Conservation (phyloP, 108 stramenopile genomes). For the Cafeteria roenbergensis region DNA sequence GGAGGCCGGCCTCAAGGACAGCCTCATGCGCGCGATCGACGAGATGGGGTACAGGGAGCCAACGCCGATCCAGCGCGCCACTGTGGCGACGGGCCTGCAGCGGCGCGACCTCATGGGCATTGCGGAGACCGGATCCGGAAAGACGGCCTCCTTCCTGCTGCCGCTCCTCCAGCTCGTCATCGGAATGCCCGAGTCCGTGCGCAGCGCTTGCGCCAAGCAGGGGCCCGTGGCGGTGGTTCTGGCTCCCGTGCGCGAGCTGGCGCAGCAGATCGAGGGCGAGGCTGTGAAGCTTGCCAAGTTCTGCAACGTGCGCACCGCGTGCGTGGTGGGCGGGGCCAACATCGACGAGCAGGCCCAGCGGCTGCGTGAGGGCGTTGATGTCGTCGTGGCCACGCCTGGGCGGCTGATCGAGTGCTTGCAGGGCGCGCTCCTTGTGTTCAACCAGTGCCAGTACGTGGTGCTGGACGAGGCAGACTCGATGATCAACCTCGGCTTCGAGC, state of each 20-base stretch:
- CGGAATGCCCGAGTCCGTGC: slow-evolving; percentile 41
- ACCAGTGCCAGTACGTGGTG: slow-evolving; percentile 85
- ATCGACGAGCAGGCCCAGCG: slow-evolving; percentile 72
- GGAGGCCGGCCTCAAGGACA: slow-evolving; percentile 47
- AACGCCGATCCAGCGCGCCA: slow-evolving; percentile 77
- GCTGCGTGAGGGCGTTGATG: slow-evolving; percentile 73
- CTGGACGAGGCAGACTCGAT: slow-evolving; percentile 85
- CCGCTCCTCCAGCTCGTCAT: slow-evolving; percentile 70
- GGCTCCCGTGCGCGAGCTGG: slow-evolving; percentile 89
- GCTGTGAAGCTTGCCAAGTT: slow-evolving; percentile 48
- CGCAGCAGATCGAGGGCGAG: slow-evolving; percentile 79
- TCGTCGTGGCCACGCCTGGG: slow-evolving; percentile 91
- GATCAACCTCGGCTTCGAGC: slow-evolving; percentile 83
- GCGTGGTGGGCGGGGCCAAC: slow-evolving; percentile 75
- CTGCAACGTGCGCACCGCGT: slow-evolving; percentile 29
- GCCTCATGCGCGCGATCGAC: slow-evolving; percentile 19
- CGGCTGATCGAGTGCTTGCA: slow-evolving; percentile 89
- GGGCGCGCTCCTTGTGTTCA: slow-evolving; percentile 75
- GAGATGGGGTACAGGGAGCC: slow-evolving; percentile 64
- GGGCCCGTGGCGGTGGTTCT: slow-evolving; percentile 83
- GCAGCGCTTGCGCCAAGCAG: slow-evolving; percentile 56
- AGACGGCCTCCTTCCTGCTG: slow-evolving; percentile 78
- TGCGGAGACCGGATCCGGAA: slow-evolving; percentile 88
- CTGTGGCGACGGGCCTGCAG: slow-evolving; percentile 82
- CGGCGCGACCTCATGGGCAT: slow-evolving; percentile 87